phyloP scores from a whole-genome alignment of 768 basidiomycete species.

The Neoboletus subvelutipes region DNA sequence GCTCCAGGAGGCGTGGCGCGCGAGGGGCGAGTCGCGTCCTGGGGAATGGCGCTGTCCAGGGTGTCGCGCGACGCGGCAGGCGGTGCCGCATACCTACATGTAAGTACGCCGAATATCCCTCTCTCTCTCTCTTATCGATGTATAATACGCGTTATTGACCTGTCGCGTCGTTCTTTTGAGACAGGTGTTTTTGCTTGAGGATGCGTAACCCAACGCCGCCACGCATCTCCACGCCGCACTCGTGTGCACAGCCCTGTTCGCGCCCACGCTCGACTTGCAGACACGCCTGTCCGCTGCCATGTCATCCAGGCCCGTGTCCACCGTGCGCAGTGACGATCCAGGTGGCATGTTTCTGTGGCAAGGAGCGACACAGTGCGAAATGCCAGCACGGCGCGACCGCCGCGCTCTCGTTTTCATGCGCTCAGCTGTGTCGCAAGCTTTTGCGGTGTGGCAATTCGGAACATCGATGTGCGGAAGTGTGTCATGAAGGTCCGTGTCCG shows the following conservation, averaged over 20 bases:
- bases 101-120: conserved; percentile 32
- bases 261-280: conserved; percentile 59
- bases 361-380: conserved; percentile 37
- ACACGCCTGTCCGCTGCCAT: conserved; percentile 81
- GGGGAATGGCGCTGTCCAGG: conserved; percentile 95
- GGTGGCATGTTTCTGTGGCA: conserved; percentile 78
- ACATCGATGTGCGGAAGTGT: conserved; percentile 67
- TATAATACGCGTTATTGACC: neutral
- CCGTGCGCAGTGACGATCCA: conserved; percentile 83
- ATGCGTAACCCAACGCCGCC: conserved; percentile 70
- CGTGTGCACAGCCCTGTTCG: conserved; percentile 69
- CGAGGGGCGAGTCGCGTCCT: conserved; percentile 60
- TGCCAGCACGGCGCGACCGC: conserved; percentile 49
- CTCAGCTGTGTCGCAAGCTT: conserved; percentile 36
- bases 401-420: conserved; percentile 35
- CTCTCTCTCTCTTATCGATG: neutral
- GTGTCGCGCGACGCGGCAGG: conserved; percentile 78
- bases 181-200: conserved; percentile 83
- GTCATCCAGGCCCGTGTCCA: conserved; percentile 97
- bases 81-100: conserved; percentile 66
- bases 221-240: conserved; percentile 72
- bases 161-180: neutral
- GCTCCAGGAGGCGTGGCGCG: conserved; percentile 67
- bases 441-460: conserved; percentile 62
- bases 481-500: conserved; percentile 77